Percentiles rank a stretch among this genome's conserved stretches.
phyloP scores from a whole-genome alignment of 192 early-diverging fungal species.

The Coemansia sp. region DNA sequence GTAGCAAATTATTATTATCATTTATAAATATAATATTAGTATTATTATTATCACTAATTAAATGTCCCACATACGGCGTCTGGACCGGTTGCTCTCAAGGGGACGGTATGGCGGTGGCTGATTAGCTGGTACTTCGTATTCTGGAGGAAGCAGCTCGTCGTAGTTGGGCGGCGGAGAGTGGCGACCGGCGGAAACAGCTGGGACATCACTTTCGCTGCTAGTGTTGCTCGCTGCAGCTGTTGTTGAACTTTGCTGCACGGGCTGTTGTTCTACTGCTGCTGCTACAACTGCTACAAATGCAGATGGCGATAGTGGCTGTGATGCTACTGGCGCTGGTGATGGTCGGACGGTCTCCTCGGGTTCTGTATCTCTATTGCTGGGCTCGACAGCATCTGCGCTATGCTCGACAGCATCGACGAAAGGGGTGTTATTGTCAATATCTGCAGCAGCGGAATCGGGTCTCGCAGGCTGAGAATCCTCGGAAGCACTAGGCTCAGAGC shows the following conservation, averaged over 20 bases:
- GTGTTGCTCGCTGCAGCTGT: neutral
- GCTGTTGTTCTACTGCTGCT: too few relatives aligned
- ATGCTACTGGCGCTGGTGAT: too few relatives aligned
- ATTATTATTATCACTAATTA: neutral
- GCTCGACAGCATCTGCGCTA: too few relatives aligned
- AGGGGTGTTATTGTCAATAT: neutral
- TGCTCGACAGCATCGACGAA: neutral
- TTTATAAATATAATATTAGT: neutral
- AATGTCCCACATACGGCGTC: neutral
- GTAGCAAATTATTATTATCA: neutral
- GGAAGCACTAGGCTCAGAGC: neutral
- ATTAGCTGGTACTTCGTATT: constrained; percentile 17
- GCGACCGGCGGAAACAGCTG: neutral
- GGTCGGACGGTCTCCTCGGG: too few relatives aligned
- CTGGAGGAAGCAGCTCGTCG: constrained; percentile 40
- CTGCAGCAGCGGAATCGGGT: neutral
- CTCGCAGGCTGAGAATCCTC: neutral
- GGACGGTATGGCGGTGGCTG: constrained; percentile 43
- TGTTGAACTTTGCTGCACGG: too few relatives aligned
- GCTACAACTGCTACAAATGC: too few relatives aligned
- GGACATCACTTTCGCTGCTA: neutral
- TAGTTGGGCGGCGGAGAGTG: constrained; percentile 34
- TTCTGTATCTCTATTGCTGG: too few relatives aligned
- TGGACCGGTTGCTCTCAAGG: neutral
- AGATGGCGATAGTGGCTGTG: too few relatives aligned